Evolutionary conservation across 768 basidiomycete genomes (phyloP), one percentile per base, ranked within the genome.

Genomic region (Chiua virens): DNA sequence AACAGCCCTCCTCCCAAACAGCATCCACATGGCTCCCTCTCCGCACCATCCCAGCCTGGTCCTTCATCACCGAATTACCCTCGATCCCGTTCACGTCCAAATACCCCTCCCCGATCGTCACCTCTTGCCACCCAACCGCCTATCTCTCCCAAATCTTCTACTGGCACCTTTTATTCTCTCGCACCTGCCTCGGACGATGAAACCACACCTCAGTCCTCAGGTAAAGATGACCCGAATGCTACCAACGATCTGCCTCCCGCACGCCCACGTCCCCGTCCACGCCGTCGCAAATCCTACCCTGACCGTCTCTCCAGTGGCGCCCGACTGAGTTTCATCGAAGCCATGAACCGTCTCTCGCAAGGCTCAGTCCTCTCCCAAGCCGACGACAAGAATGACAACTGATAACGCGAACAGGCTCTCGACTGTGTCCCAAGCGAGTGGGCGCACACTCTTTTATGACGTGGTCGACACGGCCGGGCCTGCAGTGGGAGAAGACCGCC

Each of bases 61-160:
- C 43, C 57, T 13, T 42, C 62, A 0, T 28, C 27, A 28, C 8
- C 3, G 27, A 30, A 30, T 30, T 52, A 5, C 40, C 42, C 1
- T 17, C 42, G 48, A 22, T 27, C 64, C 9, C 64, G 46, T 21
- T 55, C 64, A 6, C 55, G 52, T 15, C 64, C 61, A 40, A 46
- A 40, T 17, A 55, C 61, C 0, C 61, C 61, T 14, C 56, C 56
- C 8, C 49, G 47, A 46, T 50, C 58, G 1, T 56, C 58, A 1
- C 52, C 55, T 22, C 58, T 57, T 5, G 53, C 38, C 0, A 20
- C 50, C 3, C 55, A 45, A 5, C 53, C 52, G 2, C 46, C 53
- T 34, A 51, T 68, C 38, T 68, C 67, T 8, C 58, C 62, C 8
- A 68, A 61, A 35, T 68, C 68, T 5, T 68, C 68, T 8, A 18